Evolutionary conservation across 129 eudicot species (phyloP).

Genomic region (Flaveria sonorensis): DNA sequence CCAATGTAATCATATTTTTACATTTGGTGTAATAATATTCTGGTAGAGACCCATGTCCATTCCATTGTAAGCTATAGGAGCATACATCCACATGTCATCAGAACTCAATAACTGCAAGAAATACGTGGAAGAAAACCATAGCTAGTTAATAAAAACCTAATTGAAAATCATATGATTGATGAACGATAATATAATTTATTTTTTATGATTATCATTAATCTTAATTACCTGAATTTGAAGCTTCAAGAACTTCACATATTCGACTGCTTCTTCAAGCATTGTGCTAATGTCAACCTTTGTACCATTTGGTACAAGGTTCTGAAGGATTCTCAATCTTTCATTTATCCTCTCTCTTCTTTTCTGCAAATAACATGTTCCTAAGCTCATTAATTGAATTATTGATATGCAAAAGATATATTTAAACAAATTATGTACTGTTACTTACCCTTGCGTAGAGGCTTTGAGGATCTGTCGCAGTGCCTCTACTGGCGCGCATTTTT

Average conservation of each 20-base stretch:
- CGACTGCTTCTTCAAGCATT: slow-evolving; percentile 97
- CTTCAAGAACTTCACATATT: slow-evolving; percentile 92
- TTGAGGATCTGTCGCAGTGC: slow-evolving; percentile 91
- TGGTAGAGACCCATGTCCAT: slow-evolving; percentile 81
- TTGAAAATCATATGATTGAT: not conserved
- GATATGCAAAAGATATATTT: not conserved
- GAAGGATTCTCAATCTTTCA: slow-evolving; percentile 87
- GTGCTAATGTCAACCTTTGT: slow-evolving; percentile 98
- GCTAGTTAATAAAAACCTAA: not conserved
- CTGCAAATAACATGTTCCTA: slow-evolving; percentile 41
- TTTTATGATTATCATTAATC: not conserved
- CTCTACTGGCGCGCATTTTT: slow-evolving; percentile 76
- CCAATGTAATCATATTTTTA: slow-evolving; percentile 30
- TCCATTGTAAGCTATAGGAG: slow-evolving; percentile 94
- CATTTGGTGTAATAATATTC: slow-evolving; percentile 51
- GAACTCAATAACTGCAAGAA: slow-evolving; percentile 79
- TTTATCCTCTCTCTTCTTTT: slow-evolving; percentile 94
- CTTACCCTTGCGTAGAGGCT: slow-evolving; percentile 96
- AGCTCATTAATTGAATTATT: not conserved
- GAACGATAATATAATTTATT: not conserved
- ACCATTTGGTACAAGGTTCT: slow-evolving; percentile 92
- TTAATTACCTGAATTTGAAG: slow-evolving; percentile 80
- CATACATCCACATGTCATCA: slow-evolving; percentile 97
- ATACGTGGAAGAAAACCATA: not conserved
- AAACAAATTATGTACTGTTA: not conserved